phyloP scores from a whole-genome alignment of 75 land plant species.

The Pseudotsuga menziesii region DNA sequence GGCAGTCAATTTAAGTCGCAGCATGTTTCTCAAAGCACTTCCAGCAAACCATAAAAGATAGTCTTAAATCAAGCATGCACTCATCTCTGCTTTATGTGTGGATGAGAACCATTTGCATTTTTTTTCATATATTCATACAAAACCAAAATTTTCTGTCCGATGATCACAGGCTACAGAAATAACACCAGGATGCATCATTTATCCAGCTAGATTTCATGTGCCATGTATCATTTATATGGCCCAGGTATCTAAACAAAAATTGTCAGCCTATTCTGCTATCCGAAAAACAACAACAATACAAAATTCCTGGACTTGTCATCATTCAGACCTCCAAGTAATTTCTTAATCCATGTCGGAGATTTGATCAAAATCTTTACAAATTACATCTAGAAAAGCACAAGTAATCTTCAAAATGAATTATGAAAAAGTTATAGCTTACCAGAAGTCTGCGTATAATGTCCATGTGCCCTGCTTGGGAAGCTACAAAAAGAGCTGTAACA shows the following conservation, averaged over 20 bases:
- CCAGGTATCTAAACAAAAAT: background rate
- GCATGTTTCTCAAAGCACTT: too few species aligned
- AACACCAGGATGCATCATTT: background rate
- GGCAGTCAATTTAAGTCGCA: too few species aligned
- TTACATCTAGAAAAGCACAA: conserved; percentile 4
- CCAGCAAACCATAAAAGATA: background rate
- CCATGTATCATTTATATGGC: background rate
- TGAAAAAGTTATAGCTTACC: conserved; percentile 24
- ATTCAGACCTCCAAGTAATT: background rate
- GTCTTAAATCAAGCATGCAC: background rate
- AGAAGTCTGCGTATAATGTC: conserved; percentile 52
- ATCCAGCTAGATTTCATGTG: background rate
- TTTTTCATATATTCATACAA: background rate
- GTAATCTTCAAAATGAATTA: background rate
- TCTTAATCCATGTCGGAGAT: background rate
- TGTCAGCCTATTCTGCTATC: background rate
- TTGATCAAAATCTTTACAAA: background rate
- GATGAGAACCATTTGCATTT: background rate
- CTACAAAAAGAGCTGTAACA: conserved; percentile 67
- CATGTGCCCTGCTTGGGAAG: conserved; percentile 69
- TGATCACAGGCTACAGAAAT: background rate
- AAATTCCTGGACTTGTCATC: background rate
- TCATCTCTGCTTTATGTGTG: background rate
- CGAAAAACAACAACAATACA: background rate
- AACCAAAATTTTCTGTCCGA: too few species aligned